phyloP scores from a whole-genome alignment of 345 rosid species.

The Boechera stricta region DNA sequence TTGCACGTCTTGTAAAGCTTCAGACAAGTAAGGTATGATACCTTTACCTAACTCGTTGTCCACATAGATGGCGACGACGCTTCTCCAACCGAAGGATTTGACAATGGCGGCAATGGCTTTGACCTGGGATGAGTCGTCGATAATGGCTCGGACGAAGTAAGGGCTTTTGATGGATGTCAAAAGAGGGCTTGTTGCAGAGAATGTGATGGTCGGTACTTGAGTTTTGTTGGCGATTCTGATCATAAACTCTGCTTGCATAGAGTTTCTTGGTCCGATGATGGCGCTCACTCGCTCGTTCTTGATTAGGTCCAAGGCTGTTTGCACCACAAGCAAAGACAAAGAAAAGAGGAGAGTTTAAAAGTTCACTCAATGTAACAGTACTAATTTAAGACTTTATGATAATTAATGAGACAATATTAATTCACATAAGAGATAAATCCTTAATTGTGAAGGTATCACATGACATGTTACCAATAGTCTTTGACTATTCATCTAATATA shows the following conservation, averaged over 20 bases:
- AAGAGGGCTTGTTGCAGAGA: constrained; percentile 52
- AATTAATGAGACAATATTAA: background rate
- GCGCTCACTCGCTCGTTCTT: constrained; percentile 60
- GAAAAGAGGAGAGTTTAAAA: background rate
- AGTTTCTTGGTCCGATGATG: constrained; percentile 58
- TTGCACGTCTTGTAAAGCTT: constrained; percentile 47
- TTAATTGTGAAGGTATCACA: background rate
- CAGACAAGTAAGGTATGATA: constrained; percentile 46
- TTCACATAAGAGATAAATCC: background rate
- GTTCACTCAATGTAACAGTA: background rate
- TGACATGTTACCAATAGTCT: background rate
- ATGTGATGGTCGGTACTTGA: constrained; percentile 59
- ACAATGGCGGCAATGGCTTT: constrained; percentile 50
- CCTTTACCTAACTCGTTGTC: constrained; percentile 57
- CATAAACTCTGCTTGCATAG: constrained; percentile 55
- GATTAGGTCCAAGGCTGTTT: constrained; percentile 54
- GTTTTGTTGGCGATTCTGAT: constrained; percentile 43
- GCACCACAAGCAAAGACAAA: constrained; percentile 32
- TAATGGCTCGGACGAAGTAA: constrained; percentile 54
- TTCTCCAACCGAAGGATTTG: constrained; percentile 55
- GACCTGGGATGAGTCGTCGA: constrained; percentile 54
- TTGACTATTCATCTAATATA: background rate
- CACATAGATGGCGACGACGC: constrained; percentile 46
- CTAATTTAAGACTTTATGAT: background rate
- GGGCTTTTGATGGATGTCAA: constrained; percentile 39